A percentile compares a stretch with the other conserved stretches of the same genome.
Conservation (phyloP, 208 protist species). For the Balamuthia mandrillaris region DNA sequence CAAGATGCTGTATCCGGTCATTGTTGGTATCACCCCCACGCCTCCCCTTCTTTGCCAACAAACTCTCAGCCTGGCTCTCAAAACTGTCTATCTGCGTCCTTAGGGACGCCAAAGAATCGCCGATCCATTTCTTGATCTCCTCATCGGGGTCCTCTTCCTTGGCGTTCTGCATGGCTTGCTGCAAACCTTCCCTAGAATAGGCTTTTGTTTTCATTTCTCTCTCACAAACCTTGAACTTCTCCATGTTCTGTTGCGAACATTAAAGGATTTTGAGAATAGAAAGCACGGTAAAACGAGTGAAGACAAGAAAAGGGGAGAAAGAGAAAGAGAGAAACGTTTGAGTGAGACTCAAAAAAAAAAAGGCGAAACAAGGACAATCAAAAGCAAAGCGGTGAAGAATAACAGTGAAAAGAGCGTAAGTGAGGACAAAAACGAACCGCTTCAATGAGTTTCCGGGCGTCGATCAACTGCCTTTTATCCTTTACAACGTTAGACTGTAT, state of each 20-base stretch:
- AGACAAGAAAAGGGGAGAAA: too few relatives aligned
- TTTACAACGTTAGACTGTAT: constrained; percentile 85
- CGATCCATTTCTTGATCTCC: constrained; percentile 29
- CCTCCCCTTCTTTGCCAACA: constrained; percentile 8
- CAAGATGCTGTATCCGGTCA: constrained; percentile 1
- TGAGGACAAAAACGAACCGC: constrained; percentile 34
- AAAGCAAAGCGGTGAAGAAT: too few relatives aligned
- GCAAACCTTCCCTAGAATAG: constrained; percentile 79
- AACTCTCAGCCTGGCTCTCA: neutral
- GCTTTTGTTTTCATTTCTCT: constrained; percentile 85
- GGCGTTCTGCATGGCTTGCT: neutral
- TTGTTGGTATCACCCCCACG: neutral
- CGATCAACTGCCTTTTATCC: constrained; percentile 85
- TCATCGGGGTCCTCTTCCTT: constrained; percentile 35
- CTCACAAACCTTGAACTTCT: constrained; percentile 86
- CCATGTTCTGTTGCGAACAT: constrained; percentile 78
- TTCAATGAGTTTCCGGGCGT: constrained; percentile 87
- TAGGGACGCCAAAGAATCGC: neutral
- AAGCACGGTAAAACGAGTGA: neutral
- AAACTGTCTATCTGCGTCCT: neutral
- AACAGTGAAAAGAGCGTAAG: too few relatives aligned
- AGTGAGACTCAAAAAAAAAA: too few relatives aligned
- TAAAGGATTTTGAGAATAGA: too few relatives aligned
- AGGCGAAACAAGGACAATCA: too few relatives aligned
- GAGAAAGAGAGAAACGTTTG: too few relatives aligned